These are phyloP conservation scores for Penicillium cataractarum DNA, from an alignment of 495 filamentous ascomycete genomes.

Conservation along the genomic window DNA sequence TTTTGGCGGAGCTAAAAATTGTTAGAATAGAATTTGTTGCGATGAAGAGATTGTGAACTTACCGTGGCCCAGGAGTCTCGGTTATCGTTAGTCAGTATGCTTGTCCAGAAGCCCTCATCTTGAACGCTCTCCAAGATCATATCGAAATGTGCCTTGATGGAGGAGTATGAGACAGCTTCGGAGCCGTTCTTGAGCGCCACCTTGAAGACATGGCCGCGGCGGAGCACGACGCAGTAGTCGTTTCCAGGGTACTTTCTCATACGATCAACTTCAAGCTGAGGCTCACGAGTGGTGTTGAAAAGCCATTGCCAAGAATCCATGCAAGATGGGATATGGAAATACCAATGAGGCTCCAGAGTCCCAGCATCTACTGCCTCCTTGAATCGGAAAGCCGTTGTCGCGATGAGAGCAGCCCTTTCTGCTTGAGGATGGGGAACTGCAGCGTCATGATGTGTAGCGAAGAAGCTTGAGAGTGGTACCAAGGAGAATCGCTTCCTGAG, in stretches of 20 bases:
- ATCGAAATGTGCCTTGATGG: not conserved
- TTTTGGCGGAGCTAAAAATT: not conserved
- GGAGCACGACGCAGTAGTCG: slow-evolving; percentile 1
- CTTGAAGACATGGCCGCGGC: slow-evolving; percentile 4
- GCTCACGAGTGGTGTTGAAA: slow-evolving; percentile 7
- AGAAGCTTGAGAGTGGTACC: slow-evolving; percentile 1
- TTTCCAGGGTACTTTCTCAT: slow-evolving; percentile 5
- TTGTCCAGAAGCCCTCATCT: slow-evolving; percentile 3
- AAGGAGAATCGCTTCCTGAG: slow-evolving; percentile 1
- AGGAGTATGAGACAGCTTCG: not conserved
- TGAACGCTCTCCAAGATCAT: not conserved
- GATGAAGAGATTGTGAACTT: not conserved
- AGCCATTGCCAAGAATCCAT: slow-evolving; percentile 8
- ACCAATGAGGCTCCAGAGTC: slow-evolving; percentile 1
- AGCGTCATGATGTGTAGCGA: not conserved
- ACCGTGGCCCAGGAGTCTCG: not conserved
- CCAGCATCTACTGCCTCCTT: slow-evolving; percentile 1
- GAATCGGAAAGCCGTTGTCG: slow-evolving; percentile 2
- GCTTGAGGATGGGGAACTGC: not conserved
- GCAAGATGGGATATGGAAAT: slow-evolving; percentile 5
- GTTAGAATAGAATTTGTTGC: not conserved
- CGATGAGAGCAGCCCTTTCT: slow-evolving; percentile 4
- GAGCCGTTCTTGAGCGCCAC: not conserved
- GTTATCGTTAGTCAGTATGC: slow-evolving; percentile 3
- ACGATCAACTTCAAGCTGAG: not conserved